Base-by-base conservation (phyloP, 768 basidiomycete genomes). In the Macrolepiota fuliginosa region DNA sequence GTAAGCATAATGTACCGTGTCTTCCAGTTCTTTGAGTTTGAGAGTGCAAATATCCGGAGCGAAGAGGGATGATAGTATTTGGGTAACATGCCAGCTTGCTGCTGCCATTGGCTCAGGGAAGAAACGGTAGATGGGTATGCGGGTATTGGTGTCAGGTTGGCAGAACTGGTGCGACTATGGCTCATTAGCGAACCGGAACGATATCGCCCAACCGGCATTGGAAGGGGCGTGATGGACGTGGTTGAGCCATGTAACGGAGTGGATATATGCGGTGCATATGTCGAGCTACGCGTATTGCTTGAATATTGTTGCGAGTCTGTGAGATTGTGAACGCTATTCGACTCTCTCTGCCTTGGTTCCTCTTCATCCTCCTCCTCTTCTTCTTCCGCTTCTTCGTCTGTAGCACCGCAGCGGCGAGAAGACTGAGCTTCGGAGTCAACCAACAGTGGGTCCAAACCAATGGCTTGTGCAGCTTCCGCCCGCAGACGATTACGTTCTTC, bases 401-500 rank as follows among this genome's bases (percentile, higher is more conserved):
- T 74, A 56, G 69, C 73, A 35, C 75, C 73, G 4, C 7, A 32
- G 7, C 75, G 70, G 45, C 70, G 68, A 11, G 75, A 76, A 11
- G 75, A 76, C 63, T 70, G 73, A 4, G 73, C 64, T 36, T 76
- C 74, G 25, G 74, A 70, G 25, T 81, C 78, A n/a, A 81, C 68
- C 47, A 84, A 76, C 36, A 79, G 80, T 10, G 83, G 81, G 58
- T 78, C 81, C 35, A 92, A 76, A 5, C 91, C 91, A 51, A 93
- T 86, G 12, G 88, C 83, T 67, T 90, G 86, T 0, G 91, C 91
- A 17, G 91, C 91, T 40, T 83, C 85, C 58, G 89, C 87, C 35
- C 90, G 78, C 35, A 93, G 74, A n/a, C 89, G 83, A 64, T 89
- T 83, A 10, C 91, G 83, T 66, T 92, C 91, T 68, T 88, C 86